These are phyloP conservation scores for Vicia faba DNA, from an alignment of 306 rosid species.

Conservation along the genomic window DNA sequence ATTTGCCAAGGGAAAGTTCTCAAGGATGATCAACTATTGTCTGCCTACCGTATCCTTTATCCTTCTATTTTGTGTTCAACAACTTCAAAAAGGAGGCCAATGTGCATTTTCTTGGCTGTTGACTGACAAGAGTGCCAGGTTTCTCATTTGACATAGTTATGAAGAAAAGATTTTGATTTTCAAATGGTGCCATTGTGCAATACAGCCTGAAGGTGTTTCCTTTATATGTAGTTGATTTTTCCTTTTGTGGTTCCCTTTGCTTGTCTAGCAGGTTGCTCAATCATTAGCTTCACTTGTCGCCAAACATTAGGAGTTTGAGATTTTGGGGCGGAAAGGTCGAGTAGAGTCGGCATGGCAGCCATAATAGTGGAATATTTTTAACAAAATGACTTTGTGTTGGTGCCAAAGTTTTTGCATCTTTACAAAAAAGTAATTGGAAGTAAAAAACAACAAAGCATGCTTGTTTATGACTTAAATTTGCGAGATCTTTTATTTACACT, in stretches of 20 bases:
- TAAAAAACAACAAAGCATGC: conserved; percentile 21
- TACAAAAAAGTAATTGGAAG: neutral
- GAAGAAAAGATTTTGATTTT: conserved; percentile 27
- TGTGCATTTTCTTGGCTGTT: conserved; percentile 23
- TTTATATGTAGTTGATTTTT: neutral
- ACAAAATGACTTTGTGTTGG: conserved; percentile 24
- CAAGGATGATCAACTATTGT: conserved; percentile 59
- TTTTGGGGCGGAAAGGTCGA: conserved; percentile 22
- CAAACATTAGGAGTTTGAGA: conserved; percentile 7
- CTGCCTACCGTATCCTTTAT: conserved; percentile 61
- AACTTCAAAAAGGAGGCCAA: conserved; percentile 13
- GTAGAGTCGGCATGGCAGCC: conserved; percentile 6
- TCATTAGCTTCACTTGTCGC: conserved; percentile 19
- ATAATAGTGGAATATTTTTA: conserved; percentile 2
- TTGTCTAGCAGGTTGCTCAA: conserved; percentile 22
- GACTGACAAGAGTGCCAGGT: conserved; percentile 17
- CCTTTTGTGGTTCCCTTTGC: conserved; percentile 8
- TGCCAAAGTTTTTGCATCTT: conserved; percentile 28
- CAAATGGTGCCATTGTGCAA: neutral
- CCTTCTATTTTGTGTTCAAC: conserved; percentile 32
- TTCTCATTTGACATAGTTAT: conserved; percentile 23
- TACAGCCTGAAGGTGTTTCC: conserved; percentile 18
- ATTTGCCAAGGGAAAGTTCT: conserved; percentile 60
- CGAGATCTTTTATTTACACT: conserved; percentile 22
- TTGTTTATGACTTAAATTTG: conserved; percentile 28